Evolutionary conservation across 2,329 filamentous ascomycete species (phyloP).

Genomic region (Tolypocladium guangdongense): DNA sequence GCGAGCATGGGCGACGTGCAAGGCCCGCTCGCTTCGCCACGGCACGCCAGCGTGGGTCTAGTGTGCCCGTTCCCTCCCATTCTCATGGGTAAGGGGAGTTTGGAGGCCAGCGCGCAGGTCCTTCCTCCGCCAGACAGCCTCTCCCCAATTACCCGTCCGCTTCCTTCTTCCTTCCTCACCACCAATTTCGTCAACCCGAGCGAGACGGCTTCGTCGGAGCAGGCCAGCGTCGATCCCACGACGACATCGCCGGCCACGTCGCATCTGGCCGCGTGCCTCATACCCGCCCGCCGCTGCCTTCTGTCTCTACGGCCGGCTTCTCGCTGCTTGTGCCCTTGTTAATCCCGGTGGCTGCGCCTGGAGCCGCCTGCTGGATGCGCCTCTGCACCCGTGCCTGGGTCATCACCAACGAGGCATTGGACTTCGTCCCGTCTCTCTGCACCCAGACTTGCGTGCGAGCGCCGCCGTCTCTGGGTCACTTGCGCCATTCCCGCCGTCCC

Average conservation of each 20-base stretch:
- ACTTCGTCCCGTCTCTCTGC: neutral
- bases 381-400: neutral
- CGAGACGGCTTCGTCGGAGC: slow-evolving; percentile 19
- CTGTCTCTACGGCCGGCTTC: neutral
- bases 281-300: neutral
- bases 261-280: neutral
- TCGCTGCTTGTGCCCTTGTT: neutral
- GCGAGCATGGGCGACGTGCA: slow-evolving; percentile 4
- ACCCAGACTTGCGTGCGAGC: neutral
- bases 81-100: slow-evolving; percentile 34
- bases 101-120: slow-evolving; percentile 25
- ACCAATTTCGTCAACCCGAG: slow-evolving; percentile 19
- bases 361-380: neutral
- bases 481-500: neutral
- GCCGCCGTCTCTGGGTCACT: neutral
- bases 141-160: slow-evolving; percentile 26
- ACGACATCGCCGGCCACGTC: neutral
- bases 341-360: slow-evolving; percentile 1
- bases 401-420: slow-evolving; percentile 3
- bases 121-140: slow-evolving; percentile 28
- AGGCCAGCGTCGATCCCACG: slow-evolving; percentile 4
- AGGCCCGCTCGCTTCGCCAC: slow-evolving; percentile 10
- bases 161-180: slow-evolving; percentile 16
- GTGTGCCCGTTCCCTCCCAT: slow-evolving; percentile 25
- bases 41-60: slow-evolving; percentile 18